Percentiles rank a stretch among this genome's conserved stretches.
These are phyloP conservation scores for Termitomyces sp. DNA, from an alignment of 1,284 basidiomycete species.

Conservation along the genomic window DNA sequence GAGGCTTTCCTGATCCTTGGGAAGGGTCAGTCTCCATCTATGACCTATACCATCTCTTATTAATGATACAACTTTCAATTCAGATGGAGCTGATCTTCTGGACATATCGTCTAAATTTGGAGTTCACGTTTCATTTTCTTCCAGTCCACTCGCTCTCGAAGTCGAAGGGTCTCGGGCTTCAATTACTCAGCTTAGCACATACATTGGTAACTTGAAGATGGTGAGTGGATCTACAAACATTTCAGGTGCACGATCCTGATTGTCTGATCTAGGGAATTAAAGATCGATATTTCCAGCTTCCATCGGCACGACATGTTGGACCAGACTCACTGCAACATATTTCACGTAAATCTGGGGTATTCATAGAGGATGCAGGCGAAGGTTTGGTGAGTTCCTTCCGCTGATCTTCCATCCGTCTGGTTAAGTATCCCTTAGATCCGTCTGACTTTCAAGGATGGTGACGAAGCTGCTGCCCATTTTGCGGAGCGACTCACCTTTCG, in stretches of 20 bases:
- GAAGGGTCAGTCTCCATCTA: conserved; percentile 42
- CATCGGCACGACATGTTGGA: conserved; percentile 36
- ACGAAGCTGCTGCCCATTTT: conserved; percentile 28
- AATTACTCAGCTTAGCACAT: conserved; percentile 37
- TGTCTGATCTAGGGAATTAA: conserved; percentile 38
- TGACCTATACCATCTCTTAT: neutral
- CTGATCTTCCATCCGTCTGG: neutral
- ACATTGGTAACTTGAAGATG: conserved; percentile 43
- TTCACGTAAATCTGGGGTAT: conserved; percentile 62
- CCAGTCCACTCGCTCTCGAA: conserved; percentile 50
- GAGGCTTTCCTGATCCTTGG: conserved; percentile 71
- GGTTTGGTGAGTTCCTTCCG: conserved; percentile 37
- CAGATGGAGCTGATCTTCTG: conserved; percentile 62
- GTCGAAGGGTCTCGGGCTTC: conserved; percentile 52
- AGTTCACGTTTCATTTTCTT: conserved; percentile 55
- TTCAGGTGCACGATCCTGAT: neutral
- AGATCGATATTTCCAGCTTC: conserved; percentile 44
- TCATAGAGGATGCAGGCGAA: conserved; percentile 45
- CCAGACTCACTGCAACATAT: conserved; percentile 50
- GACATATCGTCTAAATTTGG: conserved; percentile 53
- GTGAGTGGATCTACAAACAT: conserved; percentile 27
- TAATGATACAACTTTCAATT: conserved; percentile 9
- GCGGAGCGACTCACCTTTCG: conserved; percentile 52
- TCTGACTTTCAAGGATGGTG: conserved; percentile 40
- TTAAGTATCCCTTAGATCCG: conserved; percentile 38